These are phyloP conservation scores for Colletotrichum zoysiae DNA, from an alignment of 2,329 filamentous ascomycete genomes.

Conservation along the genomic window DNA sequence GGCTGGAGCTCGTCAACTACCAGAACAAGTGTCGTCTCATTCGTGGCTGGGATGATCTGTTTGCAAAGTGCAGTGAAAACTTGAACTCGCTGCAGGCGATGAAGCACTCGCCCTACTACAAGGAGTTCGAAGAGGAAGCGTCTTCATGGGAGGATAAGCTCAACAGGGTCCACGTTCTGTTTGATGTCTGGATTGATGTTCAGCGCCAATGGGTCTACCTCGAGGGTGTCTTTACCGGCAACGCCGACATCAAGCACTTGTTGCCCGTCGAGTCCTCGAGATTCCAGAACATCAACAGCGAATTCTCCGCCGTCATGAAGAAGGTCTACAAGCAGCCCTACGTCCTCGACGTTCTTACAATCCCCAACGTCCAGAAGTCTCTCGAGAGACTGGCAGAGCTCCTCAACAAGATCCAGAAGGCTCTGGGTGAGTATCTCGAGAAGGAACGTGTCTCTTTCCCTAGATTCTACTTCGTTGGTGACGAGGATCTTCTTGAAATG, in stretches of 20 bases:
- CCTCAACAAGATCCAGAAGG: slow-evolving; percentile 99
- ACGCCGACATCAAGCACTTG: slow-evolving; percentile 98
- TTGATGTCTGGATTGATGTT: slow-evolving; percentile 99
- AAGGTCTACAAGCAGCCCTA: slow-evolving; percentile 98
- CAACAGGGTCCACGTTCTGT: slow-evolving; percentile 95
- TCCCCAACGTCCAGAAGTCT: slow-evolving; percentile 95
- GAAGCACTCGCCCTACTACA: slow-evolving; percentile 99
- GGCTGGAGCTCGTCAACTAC: slow-evolving; percentile 94
- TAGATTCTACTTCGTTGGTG: slow-evolving; percentile 98
- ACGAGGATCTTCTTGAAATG: slow-evolving; percentile 98
- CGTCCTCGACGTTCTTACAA: slow-evolving; percentile 94
- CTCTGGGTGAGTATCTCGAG: slow-evolving; percentile 97
- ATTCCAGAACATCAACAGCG: slow-evolving; percentile 99
- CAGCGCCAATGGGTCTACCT: slow-evolving; percentile 99
- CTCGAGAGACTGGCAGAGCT: slow-evolving; percentile 95
- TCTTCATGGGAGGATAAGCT: slow-evolving; percentile 98
- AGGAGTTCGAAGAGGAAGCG: slow-evolving; percentile 98
- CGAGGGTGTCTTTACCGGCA: slow-evolving; percentile 98
- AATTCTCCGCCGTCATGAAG: slow-evolving; percentile 99
- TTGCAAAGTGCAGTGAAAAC: slow-evolving; percentile 98
- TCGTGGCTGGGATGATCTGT: slow-evolving; percentile 97
- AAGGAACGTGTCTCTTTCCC: slow-evolving; percentile 98
- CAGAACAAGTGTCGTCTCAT: slow-evolving; percentile 98
- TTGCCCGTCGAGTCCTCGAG: slow-evolving; percentile 95
- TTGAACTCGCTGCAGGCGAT: slow-evolving; percentile 97